Conservation (phyloP, 768 basidiomycete genomes). For the Suillus variegatus region DNA sequence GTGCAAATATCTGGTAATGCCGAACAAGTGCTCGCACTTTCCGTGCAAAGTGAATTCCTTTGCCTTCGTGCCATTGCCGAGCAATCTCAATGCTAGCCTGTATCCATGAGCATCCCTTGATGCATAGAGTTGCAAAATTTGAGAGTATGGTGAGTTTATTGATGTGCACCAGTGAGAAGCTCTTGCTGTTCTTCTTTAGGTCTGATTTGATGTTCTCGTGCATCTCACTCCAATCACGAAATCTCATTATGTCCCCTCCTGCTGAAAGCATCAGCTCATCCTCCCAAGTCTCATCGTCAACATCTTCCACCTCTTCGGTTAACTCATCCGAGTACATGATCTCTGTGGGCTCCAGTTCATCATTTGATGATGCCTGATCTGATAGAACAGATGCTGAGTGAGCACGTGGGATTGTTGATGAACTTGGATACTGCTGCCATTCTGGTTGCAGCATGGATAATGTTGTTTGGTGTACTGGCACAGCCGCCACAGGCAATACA, state of each 20-base stretch:
- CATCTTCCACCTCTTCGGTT: background rate
- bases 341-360: background rate
- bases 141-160: too few species aligned
- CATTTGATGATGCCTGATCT: background rate
- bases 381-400: conserved; percentile 1
- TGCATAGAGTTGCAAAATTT: conserved; percentile 34
- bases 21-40: conserved; percentile 31
- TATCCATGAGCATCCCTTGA: conserved; percentile 16
- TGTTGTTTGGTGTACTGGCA: background rate
- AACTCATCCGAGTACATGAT: background rate
- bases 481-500: background rate
- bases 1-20: conserved; percentile 39
- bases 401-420: background rate
- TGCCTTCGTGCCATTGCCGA: conserved; percentile 36
- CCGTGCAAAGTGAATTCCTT: conserved; percentile 30
- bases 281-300: conserved; percentile 19
- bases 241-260: conserved; percentile 9
- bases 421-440: background rate
- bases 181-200: conserved; percentile 28
- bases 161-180: background rate
- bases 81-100: conserved; percentile 37
- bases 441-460: background rate
- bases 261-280: conserved; percentile 19
- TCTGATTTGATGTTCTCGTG: conserved; percentile 31
- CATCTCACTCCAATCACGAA: conserved; percentile 28